A percentile compares a stretch with the other conserved stretches of the same genome.
phyloP scores from a whole-genome alignment of 768 basidiomycete genomes.

The Panaeolus papilionaceus region DNA sequence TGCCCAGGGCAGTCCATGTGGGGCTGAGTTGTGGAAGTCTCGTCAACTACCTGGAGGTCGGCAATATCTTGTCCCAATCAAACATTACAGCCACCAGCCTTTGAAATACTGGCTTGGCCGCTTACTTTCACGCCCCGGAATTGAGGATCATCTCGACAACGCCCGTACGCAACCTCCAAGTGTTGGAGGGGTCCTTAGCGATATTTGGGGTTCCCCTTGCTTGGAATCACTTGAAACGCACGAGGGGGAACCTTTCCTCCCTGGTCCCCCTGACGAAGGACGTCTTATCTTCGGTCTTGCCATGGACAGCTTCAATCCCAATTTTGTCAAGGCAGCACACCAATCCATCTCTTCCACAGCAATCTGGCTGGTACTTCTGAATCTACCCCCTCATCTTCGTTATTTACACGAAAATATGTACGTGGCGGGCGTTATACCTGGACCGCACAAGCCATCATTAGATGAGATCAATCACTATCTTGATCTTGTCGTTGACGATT shows the following conservation, averaged over 20 bases:
- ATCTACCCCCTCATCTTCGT: conserved; percentile 38
- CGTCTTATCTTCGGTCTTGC: conserved; percentile 32
- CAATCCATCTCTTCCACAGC: conserved; percentile 30
- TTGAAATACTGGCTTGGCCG: conserved; percentile 29
- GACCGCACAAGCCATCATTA: conserved; percentile 41
- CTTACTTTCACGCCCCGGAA: conserved; percentile 24
- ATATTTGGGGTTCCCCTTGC: conserved; percentile 29
- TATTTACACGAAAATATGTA: conserved; percentile 47
- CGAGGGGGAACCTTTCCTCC: conserved; percentile 30
- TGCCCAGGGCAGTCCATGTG: not conserved
- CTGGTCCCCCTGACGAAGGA: conserved; percentile 24
- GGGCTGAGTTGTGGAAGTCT: not conserved
- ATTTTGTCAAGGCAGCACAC: conserved; percentile 32
- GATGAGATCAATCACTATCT: conserved; percentile 43
- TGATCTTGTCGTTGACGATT: conserved; percentile 39
- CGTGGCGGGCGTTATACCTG: conserved; percentile 48
- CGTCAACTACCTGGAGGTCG: not conserved
- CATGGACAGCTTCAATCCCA: conserved; percentile 37
- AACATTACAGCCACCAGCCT: conserved; percentile 27
- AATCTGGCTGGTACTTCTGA: conserved; percentile 37
- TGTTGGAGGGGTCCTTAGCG: conserved; percentile 15
- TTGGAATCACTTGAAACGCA: conserved; percentile 27
- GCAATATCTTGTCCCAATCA: not conserved
- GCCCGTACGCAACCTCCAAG: not conserved
- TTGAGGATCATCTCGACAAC: conserved; percentile 28